Percentiles rank a stretch among this genome's conserved stretches.
phyloP scores from a whole-genome alignment of 345 rosid genomes.

The Pugionium dolabratum region DNA sequence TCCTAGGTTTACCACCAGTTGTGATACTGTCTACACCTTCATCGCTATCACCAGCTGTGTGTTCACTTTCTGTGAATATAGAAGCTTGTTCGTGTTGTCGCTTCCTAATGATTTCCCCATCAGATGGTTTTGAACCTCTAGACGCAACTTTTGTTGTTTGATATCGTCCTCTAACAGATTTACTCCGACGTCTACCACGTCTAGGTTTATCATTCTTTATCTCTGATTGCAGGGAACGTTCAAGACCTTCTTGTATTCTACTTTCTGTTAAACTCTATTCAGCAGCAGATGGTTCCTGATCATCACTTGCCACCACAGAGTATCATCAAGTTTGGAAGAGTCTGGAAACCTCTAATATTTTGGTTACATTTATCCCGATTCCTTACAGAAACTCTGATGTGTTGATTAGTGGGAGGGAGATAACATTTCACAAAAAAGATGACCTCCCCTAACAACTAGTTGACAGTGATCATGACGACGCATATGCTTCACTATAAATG shows the following conservation, averaged over 20 bases:
- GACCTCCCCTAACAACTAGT: not conserved
- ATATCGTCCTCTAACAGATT: slow-evolving; percentile 53
- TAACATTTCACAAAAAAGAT: not conserved
- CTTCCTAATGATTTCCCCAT: slow-evolving; percentile 53
- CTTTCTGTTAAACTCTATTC: slow-evolving; percentile 56
- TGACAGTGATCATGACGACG: not conserved
- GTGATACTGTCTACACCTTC: slow-evolving; percentile 63
- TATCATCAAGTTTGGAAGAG: slow-evolving; percentile 26
- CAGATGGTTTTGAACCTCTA: slow-evolving; percentile 58
- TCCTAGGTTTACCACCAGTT: slow-evolving; percentile 57
- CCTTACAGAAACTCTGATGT: not conserved
- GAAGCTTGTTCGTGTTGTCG: slow-evolving; percentile 51
- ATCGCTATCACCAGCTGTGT: slow-evolving; percentile 63
- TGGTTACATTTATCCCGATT: slow-evolving; percentile 1
- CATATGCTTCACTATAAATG: not conserved
- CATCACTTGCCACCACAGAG: slow-evolving; percentile 39
- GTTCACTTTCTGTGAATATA: slow-evolving; percentile 50
- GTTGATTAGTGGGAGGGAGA: not conserved
- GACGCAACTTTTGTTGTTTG: slow-evolving; percentile 54
- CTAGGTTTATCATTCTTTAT: slow-evolving; percentile 42
- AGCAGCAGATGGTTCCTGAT: slow-evolving; percentile 50
- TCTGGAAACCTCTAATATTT: slow-evolving; percentile 40
- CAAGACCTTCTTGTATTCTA: slow-evolving; percentile 51
- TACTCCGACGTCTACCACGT: slow-evolving; percentile 55
- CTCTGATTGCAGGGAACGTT: slow-evolving; percentile 62